Evolutionary conservation across 2,329 filamentous ascomycete genomes (phyloP), one percentile per base, ranked within the genome.

Genomic region (Neopestalotiopsis sp.): DNA sequence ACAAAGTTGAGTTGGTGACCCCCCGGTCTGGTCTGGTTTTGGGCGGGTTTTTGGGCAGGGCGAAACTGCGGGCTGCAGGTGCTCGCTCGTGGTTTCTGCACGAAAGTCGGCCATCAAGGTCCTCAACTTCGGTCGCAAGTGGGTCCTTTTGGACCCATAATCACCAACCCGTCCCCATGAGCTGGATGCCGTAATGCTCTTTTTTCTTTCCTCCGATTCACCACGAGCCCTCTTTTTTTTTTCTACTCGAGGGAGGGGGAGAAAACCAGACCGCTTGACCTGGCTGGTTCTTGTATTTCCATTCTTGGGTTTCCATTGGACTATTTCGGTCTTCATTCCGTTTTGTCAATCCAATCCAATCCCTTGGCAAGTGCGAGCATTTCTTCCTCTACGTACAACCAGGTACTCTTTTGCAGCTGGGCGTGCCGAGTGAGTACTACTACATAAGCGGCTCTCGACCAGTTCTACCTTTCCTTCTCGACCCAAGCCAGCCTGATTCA

Each of bases 31-130:
- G 45, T 53, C 45, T 53, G 14, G n/a, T 17, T 20, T 20, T 12
- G 42, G 42, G 10, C 42, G 14, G 42, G 4, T 20, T n/a, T 53
- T 20, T 53, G 45, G 34, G 34, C 45, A 53, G 45, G 45, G 45
- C 45, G 45, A 53, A 10, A 20, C 45, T 53, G 45, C 45, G 17
- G 45, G 45, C 45, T 24, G 45, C 45, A 20, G 45, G 45, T 20
- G 9, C 17, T 53, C 17, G 57, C 57, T 59, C 57, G 57, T 59
- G 57, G 57, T 30, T 59, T 34, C 57, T 59, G 57, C 57, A 59
- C 14, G 17, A 17, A 28, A 14, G 14, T 20, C 40, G 61, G 61
- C 61, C 61, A 64, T 64, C 61, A 64, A 64, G 61, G 61, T 64
- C 38, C 61, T 64, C 61, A 64, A 17, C 20, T 34, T 42, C 59